Conservation (phyloP, 1,284 basidiomycete species). For the Amylostereum areolatum region DNA sequence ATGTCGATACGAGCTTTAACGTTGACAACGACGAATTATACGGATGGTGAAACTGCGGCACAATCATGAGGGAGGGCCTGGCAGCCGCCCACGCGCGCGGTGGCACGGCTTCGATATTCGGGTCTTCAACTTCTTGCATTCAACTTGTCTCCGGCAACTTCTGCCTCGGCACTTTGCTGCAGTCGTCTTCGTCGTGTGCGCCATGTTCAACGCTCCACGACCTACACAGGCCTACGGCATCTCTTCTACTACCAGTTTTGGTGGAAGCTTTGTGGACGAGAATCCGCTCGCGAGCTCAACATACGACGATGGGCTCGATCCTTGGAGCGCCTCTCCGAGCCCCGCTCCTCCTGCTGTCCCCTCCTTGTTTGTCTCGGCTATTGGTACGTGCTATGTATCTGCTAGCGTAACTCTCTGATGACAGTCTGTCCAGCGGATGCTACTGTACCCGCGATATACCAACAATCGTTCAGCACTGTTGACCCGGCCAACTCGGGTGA, state of each 20-base stretch:
- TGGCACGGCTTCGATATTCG: no score
- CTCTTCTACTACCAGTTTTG: conserved; percentile 50
- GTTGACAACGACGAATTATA: no score
- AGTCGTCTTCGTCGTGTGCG: conserved; percentile 5
- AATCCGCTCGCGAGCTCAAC: conserved; percentile 71
- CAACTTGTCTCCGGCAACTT: not conserved
- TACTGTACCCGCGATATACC: conserved; percentile 75
- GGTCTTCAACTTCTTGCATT: not conserved
- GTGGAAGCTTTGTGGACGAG: conserved; percentile 68
- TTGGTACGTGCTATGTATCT: conserved; percentile 38
- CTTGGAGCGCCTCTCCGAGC: conserved; percentile 79
- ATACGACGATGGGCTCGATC: conserved; percentile 76
- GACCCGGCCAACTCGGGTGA: conserved; percentile 65
- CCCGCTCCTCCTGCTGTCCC: conserved; percentile 60
- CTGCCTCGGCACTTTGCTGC: not conserved
- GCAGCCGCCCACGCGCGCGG: no score
- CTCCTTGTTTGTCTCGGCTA: conserved; percentile 60
- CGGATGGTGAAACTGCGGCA: no score
- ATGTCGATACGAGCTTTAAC: no score
- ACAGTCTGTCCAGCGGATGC: conserved; percentile 50
- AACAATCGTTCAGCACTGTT: conserved; percentile 64
- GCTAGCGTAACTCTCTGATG: not conserved
- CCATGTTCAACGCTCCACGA: conserved; percentile 77
- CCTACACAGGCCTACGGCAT: conserved; percentile 59
- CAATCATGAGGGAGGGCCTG: no score